phyloP scores from a whole-genome alignment of 768 basidiomycete genomes.

The Termitomyces sp. region DNA sequence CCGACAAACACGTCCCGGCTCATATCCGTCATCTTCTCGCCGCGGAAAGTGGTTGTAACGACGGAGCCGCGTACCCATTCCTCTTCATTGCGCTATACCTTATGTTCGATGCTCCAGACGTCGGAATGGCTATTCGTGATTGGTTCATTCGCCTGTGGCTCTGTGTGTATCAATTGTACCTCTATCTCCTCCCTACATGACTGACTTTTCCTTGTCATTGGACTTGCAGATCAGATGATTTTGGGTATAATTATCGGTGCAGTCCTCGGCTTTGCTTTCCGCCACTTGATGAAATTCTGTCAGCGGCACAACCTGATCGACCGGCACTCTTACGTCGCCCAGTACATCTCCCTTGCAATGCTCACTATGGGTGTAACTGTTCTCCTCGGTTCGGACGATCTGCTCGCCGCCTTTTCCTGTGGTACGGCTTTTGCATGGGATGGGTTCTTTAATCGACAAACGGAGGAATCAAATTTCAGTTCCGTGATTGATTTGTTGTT shows the following conservation, averaged over 20 bases:
- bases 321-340: slow-evolving; percentile 90
- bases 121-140: slow-evolving; percentile 64
- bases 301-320: slow-evolving; percentile 84
- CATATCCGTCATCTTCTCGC: slow-evolving; percentile 64
- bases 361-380: slow-evolving; percentile 81
- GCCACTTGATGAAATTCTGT: slow-evolving; percentile 92
- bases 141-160: slow-evolving; percentile 90
- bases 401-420: slow-evolving; percentile 91
- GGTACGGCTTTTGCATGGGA: slow-evolving; percentile 98
- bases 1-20: slow-evolving; percentile 92
- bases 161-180: slow-evolving; percentile 44
- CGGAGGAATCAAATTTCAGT: slow-evolving; percentile 92
- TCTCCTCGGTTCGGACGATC: slow-evolving; percentile 87
- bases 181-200: slow-evolving; percentile 3
- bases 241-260: slow-evolving; percentile 74
- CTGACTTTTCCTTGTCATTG: slow-evolving; percentile 1
- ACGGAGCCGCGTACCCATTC: slow-evolving; percentile 96
- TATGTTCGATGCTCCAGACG: slow-evolving; percentile 55
- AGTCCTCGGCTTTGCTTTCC: slow-evolving; percentile 69
- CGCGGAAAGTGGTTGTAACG: slow-evolving; percentile 90
- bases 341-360: slow-evolving; percentile 80
- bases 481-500: slow-evolving; percentile 95
- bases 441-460: slow-evolving; percentile 88
- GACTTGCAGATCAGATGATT: slow-evolving; percentile 64
- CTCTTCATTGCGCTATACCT: slow-evolving; percentile 88